phyloP scores from a whole-genome alignment of 2,329 filamentous ascomycete genomes.

The Diplodia scrobiculata region DNA sequence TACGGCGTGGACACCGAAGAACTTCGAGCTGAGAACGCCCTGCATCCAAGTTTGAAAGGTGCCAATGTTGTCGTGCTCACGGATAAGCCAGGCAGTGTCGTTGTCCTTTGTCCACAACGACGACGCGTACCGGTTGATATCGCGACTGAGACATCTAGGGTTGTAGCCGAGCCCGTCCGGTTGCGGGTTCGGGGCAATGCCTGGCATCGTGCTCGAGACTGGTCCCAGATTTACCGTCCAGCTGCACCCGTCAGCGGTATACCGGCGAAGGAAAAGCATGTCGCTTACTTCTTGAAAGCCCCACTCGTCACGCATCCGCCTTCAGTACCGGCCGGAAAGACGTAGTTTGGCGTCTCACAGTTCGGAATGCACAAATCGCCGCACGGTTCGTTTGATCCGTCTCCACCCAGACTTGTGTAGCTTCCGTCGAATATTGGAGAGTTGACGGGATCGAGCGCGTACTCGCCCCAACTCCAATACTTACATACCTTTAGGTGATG shows the following conservation, averaged over 20 bases:
- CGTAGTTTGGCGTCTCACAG: not conserved
- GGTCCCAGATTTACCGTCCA: slow-evolving; percentile 53
- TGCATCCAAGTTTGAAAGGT: not conserved
- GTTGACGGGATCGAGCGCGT: slow-evolving; percentile 32
- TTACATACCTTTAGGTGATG: no score
- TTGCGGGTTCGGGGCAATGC: slow-evolving; percentile 38
- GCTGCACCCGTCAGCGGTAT: slow-evolving; percentile 50
- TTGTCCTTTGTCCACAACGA: not conserved
- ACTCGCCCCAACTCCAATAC: no score
- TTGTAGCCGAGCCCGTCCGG: slow-evolving; percentile 40
- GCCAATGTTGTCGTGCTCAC: not conserved
- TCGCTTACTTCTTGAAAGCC: slow-evolving; percentile 35
- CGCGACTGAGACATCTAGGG: slow-evolving; percentile 45
- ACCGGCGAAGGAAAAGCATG: not conserved
- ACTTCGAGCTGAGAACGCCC: not conserved
- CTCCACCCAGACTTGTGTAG: slow-evolving; percentile 51
- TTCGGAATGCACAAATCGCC: not conserved
- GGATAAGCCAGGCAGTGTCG: not conserved
- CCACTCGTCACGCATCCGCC: slow-evolving; percentile 59
- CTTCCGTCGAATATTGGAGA: slow-evolving; percentile 61
- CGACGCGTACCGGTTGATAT: slow-evolving; percentile 39
- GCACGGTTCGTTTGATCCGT: slow-evolving; percentile 44
- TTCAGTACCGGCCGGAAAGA: slow-evolving; percentile 52
- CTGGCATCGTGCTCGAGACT: slow-evolving; percentile 44
- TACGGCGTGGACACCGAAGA: not conserved